These are phyloP conservation scores for Geosmithia putterillii DNA, from an alignment of 2,329 filamentous ascomycete species.

Conservation along the genomic window DNA sequence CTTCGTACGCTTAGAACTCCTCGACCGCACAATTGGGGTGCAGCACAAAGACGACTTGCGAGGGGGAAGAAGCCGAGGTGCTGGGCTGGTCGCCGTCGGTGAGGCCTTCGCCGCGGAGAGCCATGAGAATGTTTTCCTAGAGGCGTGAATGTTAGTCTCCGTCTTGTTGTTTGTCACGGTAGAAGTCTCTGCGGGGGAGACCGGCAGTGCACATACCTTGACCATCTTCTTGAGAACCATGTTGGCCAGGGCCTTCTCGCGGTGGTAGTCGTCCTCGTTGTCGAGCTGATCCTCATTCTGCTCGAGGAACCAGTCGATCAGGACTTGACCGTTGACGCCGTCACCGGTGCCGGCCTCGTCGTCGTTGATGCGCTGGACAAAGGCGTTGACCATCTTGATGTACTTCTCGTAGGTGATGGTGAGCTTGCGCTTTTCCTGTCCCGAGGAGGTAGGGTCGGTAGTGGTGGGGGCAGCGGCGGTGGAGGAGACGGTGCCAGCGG, in stretches of 20 bases:
- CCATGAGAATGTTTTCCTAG: slow-evolving; percentile 78
- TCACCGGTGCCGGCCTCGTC: slow-evolving; percentile 68
- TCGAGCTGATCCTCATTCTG: slow-evolving; percentile 75
- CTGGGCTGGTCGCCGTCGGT: slow-evolving; percentile 31
- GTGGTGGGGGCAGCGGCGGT: not conserved
- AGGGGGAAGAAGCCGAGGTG: slow-evolving; percentile 20
- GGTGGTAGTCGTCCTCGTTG: slow-evolving; percentile 68
- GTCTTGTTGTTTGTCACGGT: not conserved
- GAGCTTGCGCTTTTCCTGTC: slow-evolving; percentile 46
- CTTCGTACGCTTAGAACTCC: slow-evolving; percentile 24
- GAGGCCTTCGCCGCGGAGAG: slow-evolving; percentile 53
- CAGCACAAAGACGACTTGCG: slow-evolving; percentile 62
- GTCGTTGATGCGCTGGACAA: slow-evolving; percentile 73
- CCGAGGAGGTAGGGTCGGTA: slow-evolving; percentile 6
- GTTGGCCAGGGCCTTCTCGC: slow-evolving; percentile 57
- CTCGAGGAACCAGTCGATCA: slow-evolving; percentile 86
- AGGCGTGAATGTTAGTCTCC: no score
- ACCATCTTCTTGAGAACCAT: slow-evolving; percentile 95
- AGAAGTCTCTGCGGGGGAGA: not conserved
- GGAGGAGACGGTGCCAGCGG: slow-evolving; percentile 28
- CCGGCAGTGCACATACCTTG: slow-evolving; percentile 64
- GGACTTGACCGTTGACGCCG: slow-evolving; percentile 70
- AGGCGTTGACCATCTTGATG: slow-evolving; percentile 74
- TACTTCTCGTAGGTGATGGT: slow-evolving; percentile 96
- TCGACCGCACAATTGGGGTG: slow-evolving; percentile 92